Conservation (phyloP, 805 yeast genomes). For the Cyberlindnera petersonii region DNA sequence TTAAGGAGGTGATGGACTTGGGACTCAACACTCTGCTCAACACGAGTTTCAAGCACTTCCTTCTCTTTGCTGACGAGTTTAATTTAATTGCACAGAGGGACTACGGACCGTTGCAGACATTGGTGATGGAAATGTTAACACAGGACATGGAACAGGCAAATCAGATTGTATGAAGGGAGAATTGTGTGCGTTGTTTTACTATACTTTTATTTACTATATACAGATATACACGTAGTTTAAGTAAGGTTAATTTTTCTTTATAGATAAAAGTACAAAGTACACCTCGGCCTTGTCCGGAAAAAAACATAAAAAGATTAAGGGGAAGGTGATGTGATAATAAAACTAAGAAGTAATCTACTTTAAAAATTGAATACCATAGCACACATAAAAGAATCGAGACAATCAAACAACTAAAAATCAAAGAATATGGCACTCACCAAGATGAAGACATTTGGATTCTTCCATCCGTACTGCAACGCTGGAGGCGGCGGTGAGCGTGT, state of each 20-base stretch:
- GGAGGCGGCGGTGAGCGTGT: slow-evolving; percentile 99
- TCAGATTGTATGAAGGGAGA: neutral
- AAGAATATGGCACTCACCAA: slow-evolving; percentile 1
- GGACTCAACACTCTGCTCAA: slow-evolving; percentile 91
- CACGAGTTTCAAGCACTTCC: slow-evolving; percentile 92
- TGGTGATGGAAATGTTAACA: slow-evolving; percentile 47
- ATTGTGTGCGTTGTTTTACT: too few species aligned
- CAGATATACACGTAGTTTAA: too few species aligned
- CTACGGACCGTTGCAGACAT: slow-evolving; percentile 86
- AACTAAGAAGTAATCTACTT: too few species aligned
- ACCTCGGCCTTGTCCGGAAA: too few species aligned
- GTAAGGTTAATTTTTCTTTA: too few species aligned
- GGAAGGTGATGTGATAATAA: too few species aligned
- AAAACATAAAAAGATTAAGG: too few species aligned
- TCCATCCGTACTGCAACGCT: slow-evolving; percentile 93
- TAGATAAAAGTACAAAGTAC: too few species aligned
- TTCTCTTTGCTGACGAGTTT: slow-evolving; percentile 82
- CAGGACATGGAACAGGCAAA: slow-evolving; percentile 4
- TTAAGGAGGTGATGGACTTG: slow-evolving; percentile 88
- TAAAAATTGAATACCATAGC: too few species aligned
- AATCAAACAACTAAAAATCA: neutral
- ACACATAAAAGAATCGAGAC: too few species aligned
- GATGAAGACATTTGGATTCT: slow-evolving; percentile 63
- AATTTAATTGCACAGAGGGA: slow-evolving; percentile 72
- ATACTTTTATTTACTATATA: too few species aligned